Evolutionary conservation across 768 basidiomycete genomes (phyloP), one percentile per base, ranked within the genome.

Genomic region (Termitomyces sp.): DNA sequence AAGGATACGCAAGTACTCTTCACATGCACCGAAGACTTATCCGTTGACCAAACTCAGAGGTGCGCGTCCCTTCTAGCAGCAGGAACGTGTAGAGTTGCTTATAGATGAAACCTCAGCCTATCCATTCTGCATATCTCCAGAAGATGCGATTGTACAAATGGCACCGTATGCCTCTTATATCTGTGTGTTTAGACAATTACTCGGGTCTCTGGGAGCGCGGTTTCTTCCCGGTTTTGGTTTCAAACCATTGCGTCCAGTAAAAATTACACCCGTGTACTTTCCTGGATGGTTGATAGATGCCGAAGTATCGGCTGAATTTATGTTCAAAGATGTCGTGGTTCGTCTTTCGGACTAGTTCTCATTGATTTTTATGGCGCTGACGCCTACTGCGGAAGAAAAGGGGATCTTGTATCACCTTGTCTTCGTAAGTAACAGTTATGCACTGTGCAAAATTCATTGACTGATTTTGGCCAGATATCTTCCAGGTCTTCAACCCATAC

Each of bases 211-310:
- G 1, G 66, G 76, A 41, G 74, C 77, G 18, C 71, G 72, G 32
- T 68, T 69, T 53, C 63, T 83, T 32, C 77, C 78, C 2, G 67
- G 64, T 26, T 66, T 75, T 33, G 75, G 75, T 5, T 73, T 75
- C 61, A 68, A 72, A 44, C 71, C 75, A 51, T 60, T 79, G 4
- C 75, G 65, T 50, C 85, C 86, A 26, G 67, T 70, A 13, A 78
- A 75, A 26, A 74, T 84, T 28, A 71, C 76, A 49, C 78, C 85
- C 7, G 70, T 84, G 3, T 89, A 87, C 66, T 81, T 85, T 54
- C 87, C 87, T 4, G 79, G 76, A 12, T 89, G 87, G 87, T 72
- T 84, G 33, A 69, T 87, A 33, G 82, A 83, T 62, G 82, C 77
- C 9, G 81, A 85, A 66, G 64, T 83, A 18, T 71, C 79, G 63